Percentiles rank a stretch among this genome's conserved stretches.
phyloP scores from a whole-genome alignment of 495 filamentous ascomycete genomes.

The Tuber brumale region DNA sequence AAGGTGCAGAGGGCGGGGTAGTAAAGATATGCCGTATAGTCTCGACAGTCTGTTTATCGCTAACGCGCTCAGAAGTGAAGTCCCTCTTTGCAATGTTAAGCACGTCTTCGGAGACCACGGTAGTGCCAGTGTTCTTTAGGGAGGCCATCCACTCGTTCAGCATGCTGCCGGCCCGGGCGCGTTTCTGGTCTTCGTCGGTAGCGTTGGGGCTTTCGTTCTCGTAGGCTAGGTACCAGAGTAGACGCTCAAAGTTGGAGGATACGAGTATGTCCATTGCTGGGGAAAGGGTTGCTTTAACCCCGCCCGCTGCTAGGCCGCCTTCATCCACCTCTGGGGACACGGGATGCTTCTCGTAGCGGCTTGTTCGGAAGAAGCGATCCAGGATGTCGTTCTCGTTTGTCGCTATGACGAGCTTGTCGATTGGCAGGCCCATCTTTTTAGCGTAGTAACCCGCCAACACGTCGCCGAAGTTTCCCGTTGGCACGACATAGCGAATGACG shows the following conservation, averaged over 20 bases:
- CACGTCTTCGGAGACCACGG: conserved; percentile 63
- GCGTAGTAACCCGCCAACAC: conserved; percentile 91
- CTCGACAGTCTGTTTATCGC: conserved; percentile 65
- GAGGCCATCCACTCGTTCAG: conserved; percentile 64
- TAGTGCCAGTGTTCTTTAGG: conserved; percentile 74
- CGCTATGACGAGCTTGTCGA: conserved; percentile 74
- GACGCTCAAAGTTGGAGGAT: conserved; percentile 87
- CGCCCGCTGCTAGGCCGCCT: conserved; percentile 54
- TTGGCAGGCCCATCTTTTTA: conserved; percentile 79
- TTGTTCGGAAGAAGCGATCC: conserved; percentile 75
- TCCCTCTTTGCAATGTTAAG: conserved; percentile 56
- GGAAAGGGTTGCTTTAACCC: conserved; percentile 76
- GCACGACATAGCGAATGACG: conserved; percentile 72
- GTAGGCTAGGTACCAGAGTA: conserved; percentile 87
- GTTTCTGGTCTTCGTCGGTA: conserved; percentile 49
- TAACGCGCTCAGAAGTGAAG: conserved; percentile 79
- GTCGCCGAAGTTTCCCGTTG: conserved; percentile 95
- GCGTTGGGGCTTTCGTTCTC: conserved; percentile 49
- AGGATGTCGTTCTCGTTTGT: conserved; percentile 93
- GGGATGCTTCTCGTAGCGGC: conserved; percentile 70
- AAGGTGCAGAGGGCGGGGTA: conserved; percentile 47
- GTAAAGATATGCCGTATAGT: conserved; percentile 64
- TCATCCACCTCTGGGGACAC: conserved; percentile 51
- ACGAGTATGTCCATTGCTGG: conserved; percentile 98
- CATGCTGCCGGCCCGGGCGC: conserved; percentile 57